Base-by-base conservation (phyloP, 1,284 basidiomycete genomes). In the Fistulinella cinereoalba region DNA sequence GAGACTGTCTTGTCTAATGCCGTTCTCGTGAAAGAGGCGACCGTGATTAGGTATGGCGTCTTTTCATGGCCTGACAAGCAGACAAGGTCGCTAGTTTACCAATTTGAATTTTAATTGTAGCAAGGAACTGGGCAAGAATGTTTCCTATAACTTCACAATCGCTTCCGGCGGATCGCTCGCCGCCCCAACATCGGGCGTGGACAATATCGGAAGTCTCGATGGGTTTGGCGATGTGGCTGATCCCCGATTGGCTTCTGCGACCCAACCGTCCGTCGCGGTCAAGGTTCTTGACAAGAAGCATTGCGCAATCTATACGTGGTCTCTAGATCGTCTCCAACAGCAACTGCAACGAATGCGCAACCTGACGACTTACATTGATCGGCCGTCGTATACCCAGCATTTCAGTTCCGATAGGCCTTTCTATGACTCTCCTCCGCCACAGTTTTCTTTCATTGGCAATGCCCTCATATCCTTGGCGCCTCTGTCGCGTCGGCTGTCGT, bases 261-360 rank as follows among this genome's bases (percentile, higher is more conserved):
- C 82, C 1, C 89, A 92, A 54, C 92, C 95, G 0, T 87, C 86
- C 22, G 86, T 96, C 16, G 90, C 85, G 28, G 76, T 97, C 70
- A 97, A 95, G 67, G 88, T 98, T 32, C 73, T 97, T 23, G 95
- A 97, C 71, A 85, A 85, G 61, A 80, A 83, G 39, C 81, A 94
- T 60, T 85, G 83, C 49, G 88, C 89, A 27, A 83, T 96, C 47
- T 95, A 94, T 62, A 76, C 83, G 6, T 99, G 96, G 96, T 94
- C 92, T 15, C 71, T 96, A 32, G 83, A 89, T 55, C 84, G 91
- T 38, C 81, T 98, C 62, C 83, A 88, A 55, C 88, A 92, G 56
- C 92, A 95, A 51, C 73, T 98, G 7, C 83, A 86, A 53, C 87
- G 91, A 55, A 99, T 99, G 95, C 86, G 93, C 38, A 96, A 96